Evolutionary conservation across 768 basidiomycete species (phyloP).

Genomic region (Cyathus striatus): DNA sequence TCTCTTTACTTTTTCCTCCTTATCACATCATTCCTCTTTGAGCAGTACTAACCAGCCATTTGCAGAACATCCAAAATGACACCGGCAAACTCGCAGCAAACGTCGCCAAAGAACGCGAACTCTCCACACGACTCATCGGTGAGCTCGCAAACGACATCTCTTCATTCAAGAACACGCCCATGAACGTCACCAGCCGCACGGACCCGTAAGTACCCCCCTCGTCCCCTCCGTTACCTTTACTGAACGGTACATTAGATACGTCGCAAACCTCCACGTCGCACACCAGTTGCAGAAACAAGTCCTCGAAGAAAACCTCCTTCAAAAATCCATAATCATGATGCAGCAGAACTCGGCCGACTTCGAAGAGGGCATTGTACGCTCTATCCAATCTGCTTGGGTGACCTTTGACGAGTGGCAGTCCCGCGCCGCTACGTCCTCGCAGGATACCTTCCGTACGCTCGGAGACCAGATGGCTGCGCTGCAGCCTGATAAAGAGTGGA

Average conservation of each 20-base stretch:
- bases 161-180: constrained; percentile 93
- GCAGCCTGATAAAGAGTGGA: constrained; percentile 90
- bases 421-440: constrained; percentile 68
- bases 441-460: constrained; percentile 70
- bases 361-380: constrained; percentile 92
- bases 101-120: constrained; percentile 91
- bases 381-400: constrained; percentile 94
- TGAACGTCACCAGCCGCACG: constrained; percentile 70
- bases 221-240: background rate
- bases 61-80: constrained; percentile 90
- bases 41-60: no score
- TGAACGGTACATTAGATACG: constrained; percentile 38
- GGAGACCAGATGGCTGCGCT: constrained; percentile 73
- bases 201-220: constrained; percentile 63
- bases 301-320: constrained; percentile 94
- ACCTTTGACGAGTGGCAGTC: constrained; percentile 94
- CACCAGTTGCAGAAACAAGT: constrained; percentile 89
- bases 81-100: constrained; percentile 87
- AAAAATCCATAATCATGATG: constrained; percentile 97
- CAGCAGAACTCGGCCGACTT: constrained; percentile 97
- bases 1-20: background rate
- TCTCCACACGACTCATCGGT: constrained; percentile 78
- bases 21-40: no score
- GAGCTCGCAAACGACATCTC: constrained; percentile 86
- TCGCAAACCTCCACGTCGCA: constrained; percentile 66